Evolutionary conservation across 495 filamentous ascomycete genomes (phyloP).

Genomic region (Podospora sp.): DNA sequence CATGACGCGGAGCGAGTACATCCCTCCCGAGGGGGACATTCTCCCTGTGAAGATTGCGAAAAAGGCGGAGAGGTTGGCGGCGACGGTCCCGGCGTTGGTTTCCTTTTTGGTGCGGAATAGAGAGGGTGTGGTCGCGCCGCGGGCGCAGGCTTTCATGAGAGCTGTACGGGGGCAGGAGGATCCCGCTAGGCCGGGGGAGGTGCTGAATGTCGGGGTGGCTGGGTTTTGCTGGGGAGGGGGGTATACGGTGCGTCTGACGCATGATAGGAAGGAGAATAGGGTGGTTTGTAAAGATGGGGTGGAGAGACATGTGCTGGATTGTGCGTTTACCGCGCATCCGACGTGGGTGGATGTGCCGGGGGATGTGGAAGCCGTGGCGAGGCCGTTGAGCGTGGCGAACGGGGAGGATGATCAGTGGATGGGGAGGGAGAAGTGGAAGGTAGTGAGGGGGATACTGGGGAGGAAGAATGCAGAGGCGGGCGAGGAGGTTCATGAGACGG

Average conservation of each 20-base stretch:
- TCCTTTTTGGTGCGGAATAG: slow-evolving; percentile 41
- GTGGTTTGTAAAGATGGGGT: slow-evolving; percentile 24
- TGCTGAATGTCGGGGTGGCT: slow-evolving; percentile 46
- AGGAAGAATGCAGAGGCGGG: slow-evolving; percentile 34
- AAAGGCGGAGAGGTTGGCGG: slow-evolving; percentile 16
- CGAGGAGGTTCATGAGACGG: slow-evolving; percentile 46
- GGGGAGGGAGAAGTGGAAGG: slow-evolving; percentile 39
- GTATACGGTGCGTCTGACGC: slow-evolving; percentile 47
- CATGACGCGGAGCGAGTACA: slow-evolving; percentile 23
- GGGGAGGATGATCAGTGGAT: slow-evolving; percentile 56
- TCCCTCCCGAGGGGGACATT: slow-evolving; percentile 17
- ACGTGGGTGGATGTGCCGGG: slow-evolving; percentile 51
- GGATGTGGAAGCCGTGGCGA: slow-evolving; percentile 55
- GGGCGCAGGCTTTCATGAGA: slow-evolving; percentile 51
- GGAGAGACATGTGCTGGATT: slow-evolving; percentile 46
- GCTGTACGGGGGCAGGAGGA: slow-evolving; percentile 40
- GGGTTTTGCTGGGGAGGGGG: slow-evolving; percentile 67
- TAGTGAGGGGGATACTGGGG: slow-evolving; percentile 47
- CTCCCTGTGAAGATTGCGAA: neutral
- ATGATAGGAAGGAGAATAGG: slow-evolving; percentile 29
- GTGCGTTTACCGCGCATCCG: slow-evolving; percentile 60
- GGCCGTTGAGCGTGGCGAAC: slow-evolving; percentile 59
- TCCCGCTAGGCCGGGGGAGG: slow-evolving; percentile 20
- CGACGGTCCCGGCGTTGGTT: neutral
- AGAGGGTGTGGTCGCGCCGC: slow-evolving; percentile 42